Evolutionary conservation across 768 basidiomycete species (phyloP).

Genomic region (Grammothele lineata): DNA sequence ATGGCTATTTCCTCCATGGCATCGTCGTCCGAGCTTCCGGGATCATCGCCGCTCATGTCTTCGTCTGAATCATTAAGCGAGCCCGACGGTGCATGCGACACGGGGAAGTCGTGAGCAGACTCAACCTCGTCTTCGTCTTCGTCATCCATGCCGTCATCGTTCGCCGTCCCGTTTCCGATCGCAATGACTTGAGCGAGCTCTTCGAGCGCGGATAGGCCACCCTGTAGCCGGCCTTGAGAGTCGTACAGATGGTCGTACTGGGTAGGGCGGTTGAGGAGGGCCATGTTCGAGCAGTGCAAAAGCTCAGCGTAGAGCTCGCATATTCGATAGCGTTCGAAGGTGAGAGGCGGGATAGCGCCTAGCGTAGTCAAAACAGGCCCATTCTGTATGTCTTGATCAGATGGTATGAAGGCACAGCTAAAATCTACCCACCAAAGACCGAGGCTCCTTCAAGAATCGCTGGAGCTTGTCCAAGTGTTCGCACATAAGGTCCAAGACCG

Average conservation of each 20-base stretch:
- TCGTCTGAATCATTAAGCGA: constrained; percentile 64
- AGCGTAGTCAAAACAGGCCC: constrained; percentile 69
- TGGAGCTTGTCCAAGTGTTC: constrained; percentile 67
- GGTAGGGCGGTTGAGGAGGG: constrained; percentile 77
- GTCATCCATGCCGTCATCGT: constrained; percentile 57
- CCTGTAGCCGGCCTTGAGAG: constrained; percentile 76
- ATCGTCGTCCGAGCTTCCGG: constrained; percentile 74
- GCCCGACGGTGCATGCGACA: constrained; percentile 49
- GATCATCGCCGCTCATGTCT: constrained; percentile 69
- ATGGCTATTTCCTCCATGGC: constrained; percentile 81
- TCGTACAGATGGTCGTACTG: constrained; percentile 75
- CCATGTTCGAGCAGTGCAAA: constrained; percentile 97
- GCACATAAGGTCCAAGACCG: constrained; percentile 71
- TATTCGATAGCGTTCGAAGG: constrained; percentile 92
- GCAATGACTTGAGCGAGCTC: constrained; percentile 83
- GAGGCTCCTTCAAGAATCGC: constrained; percentile 61
- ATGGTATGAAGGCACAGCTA: constrained; percentile 2
- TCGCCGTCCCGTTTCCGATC: constrained; percentile 51
- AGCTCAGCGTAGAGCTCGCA: constrained; percentile 97
- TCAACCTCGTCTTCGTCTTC: constrained; percentile 58
- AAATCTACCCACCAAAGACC: constrained; percentile 66
- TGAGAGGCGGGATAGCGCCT: constrained; percentile 74
- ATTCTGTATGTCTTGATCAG: constrained; percentile 37
- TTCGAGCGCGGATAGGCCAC: constrained; percentile 83
- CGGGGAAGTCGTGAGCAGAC: constrained; percentile 64